Percentiles rank a stretch among this genome's conserved stretches.
phyloP scores from a whole-genome alignment of 495 filamentous ascomycete species.

The Jackrogersella multiformis region DNA sequence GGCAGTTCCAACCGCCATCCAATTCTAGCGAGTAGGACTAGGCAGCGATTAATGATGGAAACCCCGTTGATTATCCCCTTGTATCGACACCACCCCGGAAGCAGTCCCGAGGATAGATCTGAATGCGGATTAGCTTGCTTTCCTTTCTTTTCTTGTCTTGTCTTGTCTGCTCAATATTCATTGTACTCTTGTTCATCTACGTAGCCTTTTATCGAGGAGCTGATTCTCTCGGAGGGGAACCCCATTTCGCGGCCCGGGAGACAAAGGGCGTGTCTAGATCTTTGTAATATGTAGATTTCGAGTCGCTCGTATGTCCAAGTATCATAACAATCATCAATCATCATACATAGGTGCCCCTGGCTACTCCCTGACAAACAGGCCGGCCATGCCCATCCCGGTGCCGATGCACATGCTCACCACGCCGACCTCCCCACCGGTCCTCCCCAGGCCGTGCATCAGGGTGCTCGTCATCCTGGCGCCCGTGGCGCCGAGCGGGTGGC shows the following conservation, averaged over 20 bases:
- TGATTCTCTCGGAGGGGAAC: not conserved
- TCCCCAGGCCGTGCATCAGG: slow-evolving; percentile 70
- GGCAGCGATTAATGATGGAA: not conserved
- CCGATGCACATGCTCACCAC: slow-evolving; percentile 91
- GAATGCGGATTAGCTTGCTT: slow-evolving; percentile 1
- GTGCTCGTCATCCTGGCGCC: slow-evolving; percentile 84
- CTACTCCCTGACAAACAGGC: slow-evolving; percentile 84
- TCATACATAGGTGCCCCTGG: not conserved
- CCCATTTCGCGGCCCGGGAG: not conserved
- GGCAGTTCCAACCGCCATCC: not conserved
- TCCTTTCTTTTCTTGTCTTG: no score
- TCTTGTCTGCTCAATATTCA: not conserved
- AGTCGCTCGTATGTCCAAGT: not conserved
- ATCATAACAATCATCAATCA: slow-evolving; percentile 6
- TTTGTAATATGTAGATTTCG: not conserved
- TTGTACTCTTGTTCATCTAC: not conserved
- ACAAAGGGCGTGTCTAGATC: not conserved
- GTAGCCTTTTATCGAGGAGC: slow-evolving; percentile 5
- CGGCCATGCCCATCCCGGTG: slow-evolving; percentile 92
- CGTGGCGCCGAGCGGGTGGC: slow-evolving; percentile 92
- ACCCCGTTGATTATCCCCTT: not conserved
- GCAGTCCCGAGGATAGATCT: slow-evolving; percentile 3
- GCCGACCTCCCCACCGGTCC: slow-evolving; percentile 68
- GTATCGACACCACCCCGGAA: not conserved
- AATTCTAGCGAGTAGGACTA: not conserved